A percentile compares a stretch with the other conserved stretches of the same genome.
phyloP scores from a whole-genome alignment of 768 basidiomycete genomes.

The Suillus brevipes region DNA sequence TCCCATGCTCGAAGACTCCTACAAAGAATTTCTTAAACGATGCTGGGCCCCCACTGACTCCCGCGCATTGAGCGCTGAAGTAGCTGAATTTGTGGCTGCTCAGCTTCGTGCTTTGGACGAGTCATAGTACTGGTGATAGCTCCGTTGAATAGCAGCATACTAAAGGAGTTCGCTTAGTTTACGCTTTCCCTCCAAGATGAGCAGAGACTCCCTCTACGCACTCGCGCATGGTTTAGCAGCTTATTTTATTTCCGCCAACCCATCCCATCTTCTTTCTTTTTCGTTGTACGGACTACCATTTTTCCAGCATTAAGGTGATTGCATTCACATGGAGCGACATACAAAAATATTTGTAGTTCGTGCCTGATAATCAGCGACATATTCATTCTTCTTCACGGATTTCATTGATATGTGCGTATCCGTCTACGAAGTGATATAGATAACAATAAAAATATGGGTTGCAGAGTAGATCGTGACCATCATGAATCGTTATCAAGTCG shows the following conservation, averaged over 20 bases:
- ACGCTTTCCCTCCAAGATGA: no score
- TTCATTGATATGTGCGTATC: neutral
- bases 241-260: neutral
- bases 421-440: neutral
- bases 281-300: neutral
- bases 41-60: conserved; percentile 5
- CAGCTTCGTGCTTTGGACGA: neutral
- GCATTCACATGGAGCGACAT: neutral
- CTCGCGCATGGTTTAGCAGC: neutral
- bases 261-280: neutral
- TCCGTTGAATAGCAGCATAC: neutral
- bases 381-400: neutral
- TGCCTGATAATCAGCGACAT: no score
- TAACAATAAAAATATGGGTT: neutral
- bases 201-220: neutral
- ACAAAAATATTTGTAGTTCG: no score
- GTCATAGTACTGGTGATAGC: neutral
- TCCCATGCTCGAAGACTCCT: neutral
- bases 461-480: neutral
- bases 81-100: conserved; percentile 5
- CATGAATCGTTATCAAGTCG: neutral
- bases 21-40: conserved; percentile 5
- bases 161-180: neutral
- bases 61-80: conserved; percentile 8
- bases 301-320: neutral